phyloP scores from a whole-genome alignment of 1,139 yeast species.

The Kodamaea anthophila region DNA sequence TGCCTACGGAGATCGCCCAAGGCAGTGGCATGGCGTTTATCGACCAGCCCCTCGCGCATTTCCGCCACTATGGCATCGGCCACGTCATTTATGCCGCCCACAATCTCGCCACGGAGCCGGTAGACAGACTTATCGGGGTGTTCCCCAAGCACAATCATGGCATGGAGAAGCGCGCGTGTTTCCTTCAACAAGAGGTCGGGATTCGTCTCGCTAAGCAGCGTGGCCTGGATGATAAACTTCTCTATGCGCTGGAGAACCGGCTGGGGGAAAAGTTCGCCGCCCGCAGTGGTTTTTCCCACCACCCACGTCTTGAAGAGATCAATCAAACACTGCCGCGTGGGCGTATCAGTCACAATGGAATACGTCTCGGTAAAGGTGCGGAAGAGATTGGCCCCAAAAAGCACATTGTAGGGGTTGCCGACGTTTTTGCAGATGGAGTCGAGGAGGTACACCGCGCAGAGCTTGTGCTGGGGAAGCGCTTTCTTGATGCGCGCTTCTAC shows the following conservation, averaged over 20 bases:
- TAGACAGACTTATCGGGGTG: slow-evolving; percentile 5
- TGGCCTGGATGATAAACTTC: slow-evolving; percentile 36
- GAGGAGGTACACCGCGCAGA: slow-evolving; percentile 33
- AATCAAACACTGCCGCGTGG: slow-evolving; percentile 32
- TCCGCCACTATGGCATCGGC: slow-evolving; percentile 19
- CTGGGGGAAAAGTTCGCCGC: slow-evolving; percentile 31
- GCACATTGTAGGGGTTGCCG: slow-evolving; percentile 39
- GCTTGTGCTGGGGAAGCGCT: slow-evolving; percentile 36
- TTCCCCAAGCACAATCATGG: slow-evolving; percentile 13
- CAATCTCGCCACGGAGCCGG: slow-evolving; percentile 23
- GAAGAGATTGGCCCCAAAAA: slow-evolving; percentile 31
- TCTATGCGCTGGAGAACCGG: slow-evolving; percentile 29
- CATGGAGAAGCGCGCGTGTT: slow-evolving; percentile 16
- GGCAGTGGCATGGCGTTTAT: slow-evolving; percentile 22
- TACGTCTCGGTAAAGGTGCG: slow-evolving; percentile 34
- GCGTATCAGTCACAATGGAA: slow-evolving; percentile 33
- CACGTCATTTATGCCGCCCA: slow-evolving; percentile 27
- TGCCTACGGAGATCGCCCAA: slow-evolving; percentile 22
- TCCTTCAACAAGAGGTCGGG: slow-evolving; percentile 20
- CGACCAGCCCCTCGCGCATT: slow-evolving; percentile 15
- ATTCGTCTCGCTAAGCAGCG: slow-evolving; percentile 15
- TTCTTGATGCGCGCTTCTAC: slow-evolving; percentile 31
- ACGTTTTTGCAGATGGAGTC: slow-evolving; percentile 40
- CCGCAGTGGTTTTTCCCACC: slow-evolving; percentile 26
- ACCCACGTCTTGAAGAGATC: slow-evolving; percentile 40